Conservation (phyloP, 2,329 filamentous ascomycete genomes). For the Exophiala lecanii-corni region DNA sequence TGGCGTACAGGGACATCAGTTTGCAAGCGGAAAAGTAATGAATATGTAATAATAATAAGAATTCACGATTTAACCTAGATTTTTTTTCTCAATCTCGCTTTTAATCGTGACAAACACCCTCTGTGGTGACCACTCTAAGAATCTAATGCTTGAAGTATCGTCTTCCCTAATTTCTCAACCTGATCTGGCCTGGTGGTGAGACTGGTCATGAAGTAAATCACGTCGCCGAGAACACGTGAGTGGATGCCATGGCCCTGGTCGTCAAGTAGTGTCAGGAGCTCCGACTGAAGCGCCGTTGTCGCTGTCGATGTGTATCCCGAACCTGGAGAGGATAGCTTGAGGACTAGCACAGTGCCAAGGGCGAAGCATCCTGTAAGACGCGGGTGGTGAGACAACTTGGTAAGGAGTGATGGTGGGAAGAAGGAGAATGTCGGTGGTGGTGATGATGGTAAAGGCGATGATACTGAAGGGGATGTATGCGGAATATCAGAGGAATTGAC, state of each 20-base stretch:
- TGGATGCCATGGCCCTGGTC: slow-evolving; percentile 47
- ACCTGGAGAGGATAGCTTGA: slow-evolving; percentile 49
- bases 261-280: slow-evolving; percentile 37
- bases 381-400: slow-evolving; percentile 51
- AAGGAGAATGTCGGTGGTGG: slow-evolving; percentile 57
- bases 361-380: slow-evolving; percentile 65
- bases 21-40: no score
- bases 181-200: slow-evolving; percentile 43
- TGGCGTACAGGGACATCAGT: no score
- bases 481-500: not conserved
- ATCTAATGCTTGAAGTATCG: slow-evolving; percentile 23
- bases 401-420: slow-evolving; percentile 62
- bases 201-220: slow-evolving; percentile 59
- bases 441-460: not conserved
- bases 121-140: no score
- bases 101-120: no score
- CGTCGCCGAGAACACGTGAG: slow-evolving; percentile 57
- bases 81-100: no score
- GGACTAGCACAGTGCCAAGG: slow-evolving; percentile 68
- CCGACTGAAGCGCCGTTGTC: slow-evolving; percentile 49
- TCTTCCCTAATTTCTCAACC: slow-evolving; percentile 18
- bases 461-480: not conserved
- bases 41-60: no score
- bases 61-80: no score
- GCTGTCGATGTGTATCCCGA: slow-evolving; percentile 55